Conservation (phyloP, 441 rosid genomes). For the Pelargonium myrrhifolium region DNA sequence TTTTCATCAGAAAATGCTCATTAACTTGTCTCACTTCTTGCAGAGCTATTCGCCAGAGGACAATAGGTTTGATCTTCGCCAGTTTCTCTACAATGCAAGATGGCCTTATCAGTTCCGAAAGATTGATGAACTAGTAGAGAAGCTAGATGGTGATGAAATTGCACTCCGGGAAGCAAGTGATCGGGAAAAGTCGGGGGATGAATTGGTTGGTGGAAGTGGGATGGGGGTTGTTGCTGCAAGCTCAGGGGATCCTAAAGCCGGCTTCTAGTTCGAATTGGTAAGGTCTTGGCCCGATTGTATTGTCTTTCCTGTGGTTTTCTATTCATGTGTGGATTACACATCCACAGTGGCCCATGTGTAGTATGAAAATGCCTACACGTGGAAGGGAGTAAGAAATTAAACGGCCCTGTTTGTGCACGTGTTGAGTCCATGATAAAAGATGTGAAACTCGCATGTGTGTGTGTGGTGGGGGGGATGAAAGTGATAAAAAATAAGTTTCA, state of each 20-base stretch:
- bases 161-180: conserved; percentile 27
- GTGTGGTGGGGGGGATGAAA: too few relatives aligned
- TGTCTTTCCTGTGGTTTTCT: too few relatives aligned
- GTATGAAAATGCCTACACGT: too few relatives aligned
- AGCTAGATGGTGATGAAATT: conserved; percentile 48
- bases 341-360: too few relatives aligned
- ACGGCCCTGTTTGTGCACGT: too few relatives aligned
- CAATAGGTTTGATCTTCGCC: conserved; percentile 80
- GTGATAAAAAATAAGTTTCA: too few relatives aligned
- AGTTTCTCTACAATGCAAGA: conserved; percentile 68
- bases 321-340: too few relatives aligned
- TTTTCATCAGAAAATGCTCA: too few relatives aligned
- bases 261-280: conserved; percentile 25
- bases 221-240: conserved; percentile 68
- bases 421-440: too few relatives aligned
- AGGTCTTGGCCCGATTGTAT: too few relatives aligned
- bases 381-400: too few relatives aligned
- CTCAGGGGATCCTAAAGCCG: conserved; percentile 70
- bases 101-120: conserved; percentile 86
- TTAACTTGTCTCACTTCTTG: not conserved
- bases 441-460: too few relatives aligned
- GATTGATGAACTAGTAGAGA: conserved; percentile 70
- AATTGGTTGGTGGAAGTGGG: conserved; percentile 19
- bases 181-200: conserved; percentile 10
- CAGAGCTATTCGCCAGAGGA: conserved; percentile 96